Percentiles rank a stretch among this genome's conserved stretches.
phyloP scores from a whole-genome alignment of 306 rosid genomes.

The Cucumis sativus region Cucumber_9930_V3 NC_026658.2:1361501-1362000 shows the following conservation, averaged over 20 bases:
- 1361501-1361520: background rate
- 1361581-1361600: background rate
- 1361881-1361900: constrained; percentile 65
- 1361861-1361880: constrained; percentile 81
- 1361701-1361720: background rate
- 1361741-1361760: background rate
- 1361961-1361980: background rate
- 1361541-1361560: background rate
- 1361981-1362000: background rate
- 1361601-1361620: background rate
- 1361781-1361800: background rate
- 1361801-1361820: constrained; percentile 1
- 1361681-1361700: background rate
- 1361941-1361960: background rate
- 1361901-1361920: background rate
- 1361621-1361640: background rate
- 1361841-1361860: constrained; percentile 95
- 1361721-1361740: background rate
- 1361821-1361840: constrained; percentile 99
- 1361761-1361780: background rate
- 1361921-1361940: background rate
- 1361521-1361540: background rate
- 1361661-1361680: background rate
- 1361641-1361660: background rate
- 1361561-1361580: background rate